A percentile compares a stretch with the other conserved stretches of the same genome.
Conservation (phyloP, 768 basidiomycete species). For the Pilatotrama ljubarskyi region DNA sequence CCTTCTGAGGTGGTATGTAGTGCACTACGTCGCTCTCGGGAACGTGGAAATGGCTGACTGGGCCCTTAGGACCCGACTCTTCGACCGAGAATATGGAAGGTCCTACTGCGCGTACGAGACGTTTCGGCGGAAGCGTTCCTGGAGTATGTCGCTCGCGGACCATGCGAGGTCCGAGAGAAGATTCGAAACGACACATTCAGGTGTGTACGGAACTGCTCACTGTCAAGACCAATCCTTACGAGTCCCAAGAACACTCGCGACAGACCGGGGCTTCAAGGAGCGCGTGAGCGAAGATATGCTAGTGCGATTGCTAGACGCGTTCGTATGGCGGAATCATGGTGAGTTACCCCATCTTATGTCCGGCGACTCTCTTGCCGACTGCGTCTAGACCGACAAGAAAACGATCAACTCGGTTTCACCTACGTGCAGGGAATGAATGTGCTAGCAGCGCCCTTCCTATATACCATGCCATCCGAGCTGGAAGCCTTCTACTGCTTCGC, state of each 20-base stretch:
- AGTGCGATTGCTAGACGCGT: slow-evolving; percentile 93
- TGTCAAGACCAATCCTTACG: background rate
- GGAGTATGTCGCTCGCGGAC: slow-evolving; percentile 77
- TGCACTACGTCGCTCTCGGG: background rate
- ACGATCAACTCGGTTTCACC: slow-evolving; percentile 82
- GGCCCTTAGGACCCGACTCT: slow-evolving; percentile 68
- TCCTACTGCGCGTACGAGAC: slow-evolving; percentile 80
- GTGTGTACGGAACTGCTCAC: slow-evolving; percentile 39
- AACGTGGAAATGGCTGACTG: background rate
- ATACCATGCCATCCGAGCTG: slow-evolving; percentile 96
- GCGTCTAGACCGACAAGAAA: slow-evolving; percentile 67
- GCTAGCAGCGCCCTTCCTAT: slow-evolving; percentile 95
- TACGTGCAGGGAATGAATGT: slow-evolving; percentile 99
- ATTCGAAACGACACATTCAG: slow-evolving; percentile 97
- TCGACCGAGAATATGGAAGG: slow-evolving; percentile 93
- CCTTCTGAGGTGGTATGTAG: slow-evolving; percentile 70
- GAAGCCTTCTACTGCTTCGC: slow-evolving; percentile 98
- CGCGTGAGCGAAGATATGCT: slow-evolving; percentile 97
- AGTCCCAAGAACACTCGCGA: slow-evolving; percentile 76
- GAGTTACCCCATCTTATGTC: slow-evolving; percentile 3
- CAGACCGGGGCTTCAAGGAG: slow-evolving; percentile 97
- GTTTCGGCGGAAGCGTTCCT: slow-evolving; percentile 76
- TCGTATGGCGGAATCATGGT: slow-evolving; percentile 96
- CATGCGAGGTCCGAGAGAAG: slow-evolving; percentile 87
- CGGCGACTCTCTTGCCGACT: background rate